Evolutionary conservation across 2,329 filamentous ascomycete species (phyloP), one percentile per base, ranked within the genome.

Genomic region (Ascochyta viciae-villosae): DNA sequence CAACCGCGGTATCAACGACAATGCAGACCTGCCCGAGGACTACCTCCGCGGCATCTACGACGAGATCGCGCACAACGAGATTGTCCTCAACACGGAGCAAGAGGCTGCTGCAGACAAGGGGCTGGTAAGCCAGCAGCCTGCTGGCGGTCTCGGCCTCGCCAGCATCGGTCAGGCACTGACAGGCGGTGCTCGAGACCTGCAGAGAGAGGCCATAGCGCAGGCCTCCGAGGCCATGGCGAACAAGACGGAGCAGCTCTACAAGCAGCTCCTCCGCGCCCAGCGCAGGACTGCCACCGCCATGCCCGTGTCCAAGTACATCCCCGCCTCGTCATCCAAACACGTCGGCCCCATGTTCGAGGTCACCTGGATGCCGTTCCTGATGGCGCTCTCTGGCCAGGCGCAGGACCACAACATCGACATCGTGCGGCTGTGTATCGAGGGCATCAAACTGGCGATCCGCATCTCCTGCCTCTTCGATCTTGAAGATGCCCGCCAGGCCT

Each of bases 311-410:
- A 87, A 81, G 54, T 99, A 95, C 76, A 96, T 99, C 50, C 90
- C 92, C 1, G 95, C 95, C 3, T 95, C 92, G 1, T 98, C 93
- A 0, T 93, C 92, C 74, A 94, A 92, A 67, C 95, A 99, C 74
- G 90, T 97, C 45, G 95, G 95, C 0, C 92, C 95, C 0, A 99
- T 99, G 95, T 98, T 99, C 71, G 93, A 96, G 68, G 92, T 96
- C 23, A 96, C 92, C 0, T 99, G 95, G 95, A 99, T 98, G 94
- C 96, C 94, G 9, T 96, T 97, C 76, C 89, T 99, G 70, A 98
- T 94, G 5, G 93, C 93, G 0, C 83, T 99, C 24, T 97, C 94
- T 1, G 93, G 91, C 46, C 91, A 96, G 65, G 93, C 95, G 74
- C 95, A 98, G 67, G 93, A 96, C 71, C 91, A 96, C 65, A 97